These are phyloP conservation scores for Debaryomyces castellii DNA, from an alignment of 805 yeast genomes.

Conservation along the genomic window DNA sequence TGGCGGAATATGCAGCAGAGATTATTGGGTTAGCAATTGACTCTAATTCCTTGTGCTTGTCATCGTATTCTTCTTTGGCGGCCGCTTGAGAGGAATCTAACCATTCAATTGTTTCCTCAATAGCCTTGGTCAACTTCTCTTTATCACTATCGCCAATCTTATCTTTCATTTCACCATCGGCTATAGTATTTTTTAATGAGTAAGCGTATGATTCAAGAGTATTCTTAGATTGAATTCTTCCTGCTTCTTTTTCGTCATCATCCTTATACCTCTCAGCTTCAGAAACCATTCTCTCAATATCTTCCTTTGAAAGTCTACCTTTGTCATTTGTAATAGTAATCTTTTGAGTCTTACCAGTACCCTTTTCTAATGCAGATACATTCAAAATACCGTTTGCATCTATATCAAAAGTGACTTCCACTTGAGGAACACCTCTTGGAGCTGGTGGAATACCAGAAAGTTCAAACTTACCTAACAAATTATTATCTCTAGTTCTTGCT, in stretches of 20 bases:
- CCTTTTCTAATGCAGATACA: slow-evolving; percentile 95
- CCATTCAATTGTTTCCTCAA: slow-evolving; percentile 86
- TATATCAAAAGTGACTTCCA: slow-evolving; percentile 94
- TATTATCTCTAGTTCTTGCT: slow-evolving; percentile 93
- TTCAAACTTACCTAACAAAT: slow-evolving; percentile 95
- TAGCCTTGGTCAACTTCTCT: slow-evolving; percentile 71
- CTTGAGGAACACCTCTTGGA: slow-evolving; percentile 98
- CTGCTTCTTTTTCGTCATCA: slow-evolving; percentile 93
- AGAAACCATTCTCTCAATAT: slow-evolving; percentile 94
- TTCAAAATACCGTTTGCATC: slow-evolving; percentile 98
- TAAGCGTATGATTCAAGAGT: slow-evolving; percentile 93
- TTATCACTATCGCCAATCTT: slow-evolving; percentile 60
- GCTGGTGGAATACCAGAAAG: slow-evolving; percentile 97
- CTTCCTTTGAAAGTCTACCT: slow-evolving; percentile 97
- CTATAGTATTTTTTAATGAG: slow-evolving; percentile 81
- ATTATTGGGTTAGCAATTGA: slow-evolving; percentile 93
- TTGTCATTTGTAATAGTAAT: slow-evolving; percentile 98
- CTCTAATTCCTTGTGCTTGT: slow-evolving; percentile 95
- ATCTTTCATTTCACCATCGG: slow-evolving; percentile 42
- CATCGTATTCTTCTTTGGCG: slow-evolving; percentile 85
- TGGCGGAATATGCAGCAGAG: slow-evolving; percentile 95
- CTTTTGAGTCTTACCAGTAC: slow-evolving; percentile 96
- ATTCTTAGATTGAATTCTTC: slow-evolving; percentile 91
- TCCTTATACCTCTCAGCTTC: slow-evolving; percentile 98
- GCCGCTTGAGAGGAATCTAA: slow-evolving; percentile 93